Evolutionary conservation across 1,139 yeast genomes (phyloP), one percentile per base, ranked within the genome.

Genomic region (Geotrichum carabidarum): DNA sequence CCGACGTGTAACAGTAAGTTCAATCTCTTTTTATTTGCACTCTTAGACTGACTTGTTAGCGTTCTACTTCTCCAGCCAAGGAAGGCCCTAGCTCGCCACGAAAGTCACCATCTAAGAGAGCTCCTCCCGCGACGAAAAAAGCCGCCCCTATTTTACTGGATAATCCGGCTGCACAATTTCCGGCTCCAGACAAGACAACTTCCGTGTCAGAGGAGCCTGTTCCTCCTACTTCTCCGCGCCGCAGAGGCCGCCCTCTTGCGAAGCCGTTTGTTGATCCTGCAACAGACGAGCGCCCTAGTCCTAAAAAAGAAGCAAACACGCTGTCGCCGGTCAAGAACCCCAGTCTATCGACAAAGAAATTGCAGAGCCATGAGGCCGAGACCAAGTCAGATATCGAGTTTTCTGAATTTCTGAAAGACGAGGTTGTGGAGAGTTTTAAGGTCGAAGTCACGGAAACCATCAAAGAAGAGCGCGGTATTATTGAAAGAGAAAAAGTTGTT

Each of bases 51-150:
- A 58, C 37, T 52, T 63, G 8, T 12, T 54, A 60, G 47, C 57
- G 65, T 2, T 57, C 67, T 14, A 56, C 54, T n/a, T 58, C 68
- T 22, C 66, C 64, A 8, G 55, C 52, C 12, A 58, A 56, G 7
- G 45, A 42, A 22, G 44, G 49, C 11, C 27, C 41, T 41, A 40
- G 35, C 18, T 38, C 48, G 31, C 53, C 55, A 8, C 51, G 40
- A 17, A 36, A 30, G 15, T 27, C 55, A 22, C 52, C 36, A 30
- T 32, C 48, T 27, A 35, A 22, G 54, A 52, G 35, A 49, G 48
- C n/a, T 46, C 32, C 57, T 55, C 27, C 40, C 44, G 46, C 57
- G 54, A 17, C 57, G 50, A 43, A 37, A 41, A 9, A 56, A 51
- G 40, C 18, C 27, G 31, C 48, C 22, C 44, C 36, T 15, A 30